Base-by-base conservation (phyloP, 2,329 filamentous ascomycete genomes). In the Torrubiella hemipterigena region DNA sequence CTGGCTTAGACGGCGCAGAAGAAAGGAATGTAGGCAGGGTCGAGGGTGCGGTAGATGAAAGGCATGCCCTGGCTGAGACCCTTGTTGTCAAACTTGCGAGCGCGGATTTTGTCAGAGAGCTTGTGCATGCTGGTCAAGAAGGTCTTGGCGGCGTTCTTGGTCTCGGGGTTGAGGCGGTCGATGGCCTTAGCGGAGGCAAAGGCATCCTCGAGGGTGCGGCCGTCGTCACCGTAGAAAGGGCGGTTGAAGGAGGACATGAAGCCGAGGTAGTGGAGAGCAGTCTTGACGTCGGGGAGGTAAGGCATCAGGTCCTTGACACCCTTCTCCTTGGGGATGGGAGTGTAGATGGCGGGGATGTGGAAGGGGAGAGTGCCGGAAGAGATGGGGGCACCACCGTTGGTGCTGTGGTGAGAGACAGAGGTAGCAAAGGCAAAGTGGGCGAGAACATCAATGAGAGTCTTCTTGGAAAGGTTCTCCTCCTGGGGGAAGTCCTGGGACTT, bases 31-130 rank as follows among this genome's bases (percentile, higher is more conserved):
- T 35, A 41, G 30, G 18, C 17, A 12, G 23, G 30, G 26, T 31
- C 23, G 12, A 46, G 35, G n/a, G 39, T 38, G 51, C 40, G 37
- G 27, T 43, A 67, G 2, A 66, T 27, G 37, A 65, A 65, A 6
- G 63, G 63, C 61, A 64, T 65, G 3, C 61, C 61, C 36, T 57
- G 50, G 38, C 51, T 54, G 27, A 67, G 47, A 0, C 63, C 64
- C 5, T 58, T 28, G 4, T 33, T 34, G 36, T 60, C 60, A 43
- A 69, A 67, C 0, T n/a, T 20, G 9, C 59, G 51, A 6, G 34
- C 44, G n/a, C 45, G 44, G 8, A 66, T 44, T 17, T 45, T 38
- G 4, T 43, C 32, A 41, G 61, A 64, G 25, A 63, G 51, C 4
- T 26, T 37, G 32, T 44, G 29, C 58, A 67, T 63, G 13, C 40